Percentiles rank a stretch among this genome's conserved stretches.
phyloP scores from a whole-genome alignment of 2,329 filamentous ascomycete species.

The Seiridium cupressi region DNA sequence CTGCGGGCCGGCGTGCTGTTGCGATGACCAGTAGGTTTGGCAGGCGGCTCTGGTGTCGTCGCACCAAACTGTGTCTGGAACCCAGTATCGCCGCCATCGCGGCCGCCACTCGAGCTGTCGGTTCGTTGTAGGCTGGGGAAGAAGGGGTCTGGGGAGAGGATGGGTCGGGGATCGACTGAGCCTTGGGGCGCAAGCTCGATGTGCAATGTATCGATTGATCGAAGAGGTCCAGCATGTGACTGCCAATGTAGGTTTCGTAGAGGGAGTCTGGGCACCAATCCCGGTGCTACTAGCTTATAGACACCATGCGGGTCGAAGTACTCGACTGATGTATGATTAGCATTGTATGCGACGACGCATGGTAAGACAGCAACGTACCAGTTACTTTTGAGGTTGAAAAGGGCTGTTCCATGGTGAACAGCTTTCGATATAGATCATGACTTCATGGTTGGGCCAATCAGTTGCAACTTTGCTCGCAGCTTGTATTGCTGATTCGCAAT shows the following conservation, averaged over 20 bases:
- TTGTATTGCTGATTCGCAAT: too few species aligned
- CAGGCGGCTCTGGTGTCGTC: conserved; percentile 29
- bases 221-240: conserved; percentile 83
- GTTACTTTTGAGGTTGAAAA: conserved; percentile 76
- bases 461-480: neutral
- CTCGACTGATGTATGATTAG: conserved; percentile 62
- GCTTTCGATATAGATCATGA: conserved; percentile 21
- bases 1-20: conserved; percentile 55
- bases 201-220: conserved; percentile 91
- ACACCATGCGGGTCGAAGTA: conserved; percentile 92
- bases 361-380: conserved; percentile 43
- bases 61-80: conserved; percentile 54
- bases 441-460: conserved; percentile 23
- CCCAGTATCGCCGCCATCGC: conserved; percentile 59
- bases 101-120: conserved; percentile 22
- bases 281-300: conserved; percentile 76
- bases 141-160: conserved; percentile 32
- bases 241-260: conserved; percentile 96
- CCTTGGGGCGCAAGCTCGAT: conserved; percentile 76
- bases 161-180: conserved; percentile 39
- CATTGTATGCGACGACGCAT: conserved; percentile 10
- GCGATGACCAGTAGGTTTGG: conserved; percentile 29
- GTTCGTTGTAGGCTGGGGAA: conserved; percentile 29
- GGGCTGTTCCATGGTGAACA: conserved; percentile 61
- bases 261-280: conserved; percentile 76